Evolutionary conservation across 805 yeast genomes (phyloP).

Genomic region (Metschnikowia vanudenii): DNA sequence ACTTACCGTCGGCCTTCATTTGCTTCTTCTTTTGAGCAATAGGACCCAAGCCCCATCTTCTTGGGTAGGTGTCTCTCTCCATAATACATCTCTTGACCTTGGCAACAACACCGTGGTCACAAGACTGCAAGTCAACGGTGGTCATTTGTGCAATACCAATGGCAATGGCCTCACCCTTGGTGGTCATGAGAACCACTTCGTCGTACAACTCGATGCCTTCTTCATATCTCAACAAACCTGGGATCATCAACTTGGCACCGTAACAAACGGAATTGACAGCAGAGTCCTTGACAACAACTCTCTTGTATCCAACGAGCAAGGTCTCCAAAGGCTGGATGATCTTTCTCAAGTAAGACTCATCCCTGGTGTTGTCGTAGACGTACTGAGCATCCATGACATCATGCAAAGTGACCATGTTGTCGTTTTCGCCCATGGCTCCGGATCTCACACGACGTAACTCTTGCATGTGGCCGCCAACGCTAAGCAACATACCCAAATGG

Average conservation of each 20-base stretch:
- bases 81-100: constrained; percentile 98
- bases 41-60: constrained; percentile 99
- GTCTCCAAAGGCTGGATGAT: constrained; percentile 95
- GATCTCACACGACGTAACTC: constrained; percentile 98
- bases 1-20: constrained; percentile 93
- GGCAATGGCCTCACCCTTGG: constrained; percentile 99
- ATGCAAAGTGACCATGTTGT: constrained; percentile 91
- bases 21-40: constrained; percentile 98
- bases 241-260: constrained; percentile 98
- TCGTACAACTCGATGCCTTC: constrained; percentile 96
- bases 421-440: constrained; percentile 90
- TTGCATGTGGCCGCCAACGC: constrained; percentile 99
- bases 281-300: constrained; percentile 89
- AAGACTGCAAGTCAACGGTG: constrained; percentile 90
- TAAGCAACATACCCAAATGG: constrained; percentile 95
- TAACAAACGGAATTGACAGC: constrained; percentile 98
- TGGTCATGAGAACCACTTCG: constrained; percentile 96
- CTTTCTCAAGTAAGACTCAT: constrained; percentile 91
- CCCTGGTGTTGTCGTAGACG: constrained; percentile 95
- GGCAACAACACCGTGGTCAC: constrained; percentile 99
- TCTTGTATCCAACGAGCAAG: constrained; percentile 89
- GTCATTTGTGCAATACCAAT: constrained; percentile 99
- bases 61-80: constrained; percentile 99
- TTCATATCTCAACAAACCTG: constrained; percentile 96
- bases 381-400: constrained; percentile 98